Conservation (phyloP, 2,329 filamentous ascomycete species). For the Trichoderma simmonsii region DNA sequence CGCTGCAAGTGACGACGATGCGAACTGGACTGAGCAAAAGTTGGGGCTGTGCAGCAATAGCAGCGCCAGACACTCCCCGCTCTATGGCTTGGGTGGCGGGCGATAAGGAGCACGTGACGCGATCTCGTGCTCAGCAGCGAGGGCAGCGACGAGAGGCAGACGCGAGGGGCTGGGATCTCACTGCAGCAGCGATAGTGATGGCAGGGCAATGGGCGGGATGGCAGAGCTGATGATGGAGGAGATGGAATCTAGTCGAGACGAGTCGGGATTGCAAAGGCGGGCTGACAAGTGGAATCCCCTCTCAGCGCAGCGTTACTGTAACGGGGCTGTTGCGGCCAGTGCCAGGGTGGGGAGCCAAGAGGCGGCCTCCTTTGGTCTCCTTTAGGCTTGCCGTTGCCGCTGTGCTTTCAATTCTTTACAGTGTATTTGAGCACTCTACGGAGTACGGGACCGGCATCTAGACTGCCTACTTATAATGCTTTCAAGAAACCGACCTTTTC, state of each 20-base stretch:
- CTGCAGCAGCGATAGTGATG: background rate
- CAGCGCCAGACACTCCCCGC: constrained; percentile 18
- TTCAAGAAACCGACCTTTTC: background rate
- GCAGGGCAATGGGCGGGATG: background rate
- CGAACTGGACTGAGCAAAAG: constrained; percentile 14
- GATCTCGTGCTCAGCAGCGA: background rate
- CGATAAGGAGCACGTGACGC: constrained; percentile 19
- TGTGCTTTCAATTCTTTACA: background rate
- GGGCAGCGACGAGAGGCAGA: background rate
- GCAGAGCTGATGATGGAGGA: constrained; percentile 9
- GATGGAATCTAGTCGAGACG: constrained; percentile 4
- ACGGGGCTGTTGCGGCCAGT: constrained; percentile 2
- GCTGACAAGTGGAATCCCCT: constrained; percentile 18
- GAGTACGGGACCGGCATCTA: background rate
- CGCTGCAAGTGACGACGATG: constrained; percentile 17
- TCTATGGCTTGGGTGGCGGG: constrained; percentile 17
- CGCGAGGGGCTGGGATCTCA: background rate
- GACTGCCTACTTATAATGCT: background rate
- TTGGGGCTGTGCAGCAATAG: constrained; percentile 19
- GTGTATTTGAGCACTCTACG: background rate
- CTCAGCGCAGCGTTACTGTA: background rate
- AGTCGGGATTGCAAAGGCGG: constrained; percentile 14
- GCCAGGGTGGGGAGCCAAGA: background rate
- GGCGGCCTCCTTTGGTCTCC: constrained; percentile 13
- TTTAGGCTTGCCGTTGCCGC: background rate